Percentiles rank a stretch among this genome's conserved stretches.
phyloP scores from a whole-genome alignment of 2,329 filamentous ascomycete genomes.

The Arachnomyces sp. region DNA sequence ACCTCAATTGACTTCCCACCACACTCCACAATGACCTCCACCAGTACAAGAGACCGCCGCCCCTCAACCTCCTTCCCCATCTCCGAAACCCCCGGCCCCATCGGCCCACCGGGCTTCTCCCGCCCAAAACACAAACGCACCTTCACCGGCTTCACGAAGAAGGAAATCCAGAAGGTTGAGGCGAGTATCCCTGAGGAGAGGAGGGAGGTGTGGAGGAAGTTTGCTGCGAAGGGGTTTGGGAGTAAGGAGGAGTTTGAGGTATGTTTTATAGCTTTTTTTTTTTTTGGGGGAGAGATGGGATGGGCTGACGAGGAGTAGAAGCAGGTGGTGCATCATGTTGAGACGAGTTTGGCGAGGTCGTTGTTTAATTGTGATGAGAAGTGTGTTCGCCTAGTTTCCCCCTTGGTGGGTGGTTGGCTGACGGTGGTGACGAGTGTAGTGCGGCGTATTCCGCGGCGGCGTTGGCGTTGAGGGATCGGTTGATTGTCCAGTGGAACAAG shows the following conservation, averaged over 20 bases:
- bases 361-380: constrained; percentile 96
- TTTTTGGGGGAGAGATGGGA: neutral
- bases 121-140: constrained; percentile 96
- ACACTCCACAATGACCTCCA: too few relatives aligned
- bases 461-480: constrained; percentile 82
- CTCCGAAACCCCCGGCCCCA: constrained; percentile 47
- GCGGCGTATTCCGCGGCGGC: constrained; percentile 89
- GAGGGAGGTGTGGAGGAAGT: constrained; percentile 58
- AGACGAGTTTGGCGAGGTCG: constrained; percentile 90
- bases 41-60: too few relatives aligned
- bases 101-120: constrained; percentile 70
- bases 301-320: constrained; percentile 40
- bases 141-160: constrained; percentile 83
- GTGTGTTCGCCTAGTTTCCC: constrained; percentile 24
- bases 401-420: constrained; percentile 1
- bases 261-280: constrained; percentile 11
- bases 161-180: constrained; percentile 90
- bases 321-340: constrained; percentile 87
- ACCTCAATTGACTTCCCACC: too few relatives aligned
- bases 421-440: constrained; percentile 24
- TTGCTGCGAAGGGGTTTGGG: constrained; percentile 62
- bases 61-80: too few relatives aligned
- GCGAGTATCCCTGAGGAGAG: constrained; percentile 83
- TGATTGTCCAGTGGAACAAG: constrained; percentile 95
- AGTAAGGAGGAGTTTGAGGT: constrained; percentile 72